Conservation (phyloP, 2,329 filamentous ascomycete species). For the Clarireedia monteithiana region DNA sequence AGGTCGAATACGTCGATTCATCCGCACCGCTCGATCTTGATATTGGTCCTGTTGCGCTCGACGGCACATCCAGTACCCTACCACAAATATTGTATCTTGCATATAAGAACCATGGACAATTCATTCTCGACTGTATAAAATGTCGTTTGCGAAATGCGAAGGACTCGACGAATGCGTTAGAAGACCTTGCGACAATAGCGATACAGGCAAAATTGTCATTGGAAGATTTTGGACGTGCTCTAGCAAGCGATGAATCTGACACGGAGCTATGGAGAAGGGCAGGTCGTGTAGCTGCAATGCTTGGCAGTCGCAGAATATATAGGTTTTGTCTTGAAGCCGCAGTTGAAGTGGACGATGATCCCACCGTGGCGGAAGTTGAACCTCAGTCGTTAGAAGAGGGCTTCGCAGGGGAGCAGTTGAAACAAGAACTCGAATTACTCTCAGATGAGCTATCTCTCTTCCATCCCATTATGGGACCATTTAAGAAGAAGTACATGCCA, state of each 20-base stretch:
- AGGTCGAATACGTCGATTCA: conserved; percentile 41
- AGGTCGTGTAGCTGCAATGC: conserved; percentile 49
- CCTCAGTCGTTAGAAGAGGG: conserved; percentile 56
- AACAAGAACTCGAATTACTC: conserved; percentile 44
- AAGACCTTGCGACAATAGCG: conserved; percentile 31
- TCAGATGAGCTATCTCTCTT: conserved; percentile 48
- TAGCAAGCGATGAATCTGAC: conserved; percentile 59
- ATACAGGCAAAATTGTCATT: conserved; percentile 37
- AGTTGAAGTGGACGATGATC: conserved; percentile 60
- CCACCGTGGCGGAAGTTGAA: conserved; percentile 52
- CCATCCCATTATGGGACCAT: conserved; percentile 54
- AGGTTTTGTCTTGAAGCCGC: conserved; percentile 59
- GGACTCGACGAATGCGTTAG: conserved; percentile 23
- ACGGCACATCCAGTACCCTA: conserved; percentile 71
- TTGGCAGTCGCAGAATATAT: conserved; percentile 49
- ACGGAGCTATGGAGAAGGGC: conserved; percentile 57
- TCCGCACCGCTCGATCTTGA: conserved; percentile 44
- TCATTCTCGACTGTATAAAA: conserved; percentile 68
- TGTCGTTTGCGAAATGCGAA: conserved; percentile 38
- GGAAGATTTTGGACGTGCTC: conserved; percentile 48
- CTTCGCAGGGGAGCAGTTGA: conserved; percentile 55
- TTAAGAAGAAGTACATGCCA: conserved; percentile 44
- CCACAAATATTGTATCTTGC: conserved; percentile 87
- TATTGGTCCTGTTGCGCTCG: conserved; percentile 53
- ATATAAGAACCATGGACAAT: conserved; percentile 93